These are phyloP conservation scores for Pleurotus tuoliensis DNA, from an alignment of 768 basidiomycete genomes.

Conservation along the genomic window DNA sequence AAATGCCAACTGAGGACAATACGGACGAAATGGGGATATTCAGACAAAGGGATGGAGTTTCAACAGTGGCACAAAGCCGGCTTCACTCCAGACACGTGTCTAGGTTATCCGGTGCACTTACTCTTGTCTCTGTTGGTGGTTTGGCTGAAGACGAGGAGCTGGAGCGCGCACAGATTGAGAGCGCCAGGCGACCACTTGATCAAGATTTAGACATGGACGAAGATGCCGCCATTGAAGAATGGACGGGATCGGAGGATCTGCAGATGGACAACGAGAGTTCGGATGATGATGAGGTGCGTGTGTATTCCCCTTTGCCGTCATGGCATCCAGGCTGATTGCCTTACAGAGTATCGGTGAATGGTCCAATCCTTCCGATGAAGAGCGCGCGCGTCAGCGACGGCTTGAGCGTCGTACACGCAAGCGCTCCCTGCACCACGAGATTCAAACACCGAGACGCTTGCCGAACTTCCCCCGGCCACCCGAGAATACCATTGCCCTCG, in stretches of 20 bases:
- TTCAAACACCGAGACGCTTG: slow-evolving; percentile 65
- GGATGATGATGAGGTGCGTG: slow-evolving; percentile 69
- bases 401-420: slow-evolving; percentile 55
- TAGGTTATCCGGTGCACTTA: slow-evolving; percentile 61
- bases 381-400: slow-evolving; percentile 68
- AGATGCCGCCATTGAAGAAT: slow-evolving; percentile 57
- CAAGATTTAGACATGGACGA: slow-evolving; percentile 18
- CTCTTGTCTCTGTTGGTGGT: slow-evolving; percentile 59
- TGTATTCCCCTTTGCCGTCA: slow-evolving; percentile 10
- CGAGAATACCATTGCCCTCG: slow-evolving; percentile 39
- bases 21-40: not conserved
- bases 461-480: slow-evolving; percentile 83
- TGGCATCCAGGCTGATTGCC: slow-evolving; percentile 7
- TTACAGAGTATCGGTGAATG: slow-evolving; percentile 79
- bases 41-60: slow-evolving; percentile 29
- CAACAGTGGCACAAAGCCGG: slow-evolving; percentile 46
- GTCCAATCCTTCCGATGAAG: slow-evolving; percentile 91
- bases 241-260: slow-evolving; percentile 82
- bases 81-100: slow-evolving; percentile 71
- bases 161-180: slow-evolving; percentile 16
- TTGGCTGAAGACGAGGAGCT: slow-evolving; percentile 32
- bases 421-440: slow-evolving; percentile 41
- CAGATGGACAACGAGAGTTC: slow-evolving; percentile 45
- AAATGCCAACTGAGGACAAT: slow-evolving; percentile 1
- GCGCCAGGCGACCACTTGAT: slow-evolving; percentile 9